Percentiles rank a stretch among this genome's conserved stretches.
phyloP scores from a whole-genome alignment of 116 monocot species.

The Trichopus zeylanicus region DNA sequence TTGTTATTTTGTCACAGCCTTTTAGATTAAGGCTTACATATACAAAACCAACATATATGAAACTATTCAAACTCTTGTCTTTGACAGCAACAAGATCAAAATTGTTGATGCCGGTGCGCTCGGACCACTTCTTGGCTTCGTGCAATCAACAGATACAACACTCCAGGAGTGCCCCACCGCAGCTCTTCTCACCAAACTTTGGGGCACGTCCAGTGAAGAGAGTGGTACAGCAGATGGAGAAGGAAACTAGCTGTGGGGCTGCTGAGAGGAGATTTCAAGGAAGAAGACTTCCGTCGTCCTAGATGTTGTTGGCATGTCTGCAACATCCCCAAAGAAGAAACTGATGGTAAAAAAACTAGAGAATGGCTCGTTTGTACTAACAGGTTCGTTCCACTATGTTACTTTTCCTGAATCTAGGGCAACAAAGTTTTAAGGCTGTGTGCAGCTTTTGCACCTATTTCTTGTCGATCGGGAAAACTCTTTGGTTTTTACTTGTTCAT shows the following conservation, averaged over 20 bases:
- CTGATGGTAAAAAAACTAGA: slow-evolving; percentile 49
- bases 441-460: too few species aligned
- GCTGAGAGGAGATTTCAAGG: slow-evolving; percentile 59
- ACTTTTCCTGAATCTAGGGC: too few species aligned
- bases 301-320: slow-evolving; percentile 22
- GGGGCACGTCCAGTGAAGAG: slow-evolving; percentile 90
- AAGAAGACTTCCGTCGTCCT: slow-evolving; percentile 53
- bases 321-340: slow-evolving; percentile 9
- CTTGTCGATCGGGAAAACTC: too few species aligned
- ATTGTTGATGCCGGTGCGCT: slow-evolving; percentile 76
- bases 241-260: slow-evolving; percentile 66
- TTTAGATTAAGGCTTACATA: too few species aligned
- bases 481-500: too few species aligned
- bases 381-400: too few species aligned
- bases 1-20: too few species aligned
- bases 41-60: too few species aligned
- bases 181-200: slow-evolving; percentile 66
- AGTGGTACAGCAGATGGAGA: slow-evolving; percentile 81
- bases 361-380: too few species aligned
- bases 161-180: slow-evolving; percentile 76
- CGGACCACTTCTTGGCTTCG: slow-evolving; percentile 36
- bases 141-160: slow-evolving; percentile 40
- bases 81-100: slow-evolving; percentile 79
- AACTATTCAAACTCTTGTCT: too few species aligned
- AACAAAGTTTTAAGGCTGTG: too few species aligned